These are phyloP conservation scores for Agastache rugosa DNA, from an alignment of 257 asterid genomes.

Conservation along the genomic window DNA sequence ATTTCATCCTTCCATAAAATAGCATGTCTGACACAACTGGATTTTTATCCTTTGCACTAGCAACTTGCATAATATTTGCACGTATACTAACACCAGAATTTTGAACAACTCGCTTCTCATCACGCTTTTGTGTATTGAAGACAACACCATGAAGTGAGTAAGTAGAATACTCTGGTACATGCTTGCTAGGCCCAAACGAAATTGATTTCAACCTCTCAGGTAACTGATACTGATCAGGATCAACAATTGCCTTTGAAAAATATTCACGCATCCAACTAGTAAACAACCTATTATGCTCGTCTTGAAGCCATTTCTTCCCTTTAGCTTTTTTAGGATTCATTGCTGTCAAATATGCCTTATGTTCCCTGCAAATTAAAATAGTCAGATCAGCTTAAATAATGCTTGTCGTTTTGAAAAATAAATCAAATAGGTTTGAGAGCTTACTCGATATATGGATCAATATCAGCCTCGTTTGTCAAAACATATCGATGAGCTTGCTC, in stretches of 20 bases:
- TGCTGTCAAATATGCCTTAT: not conserved
- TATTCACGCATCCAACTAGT: too few relatives aligned
- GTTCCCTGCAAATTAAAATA: not conserved
- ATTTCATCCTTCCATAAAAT: not conserved
- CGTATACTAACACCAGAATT: not conserved
- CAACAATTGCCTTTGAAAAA: not conserved
- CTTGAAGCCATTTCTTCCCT: too few relatives aligned
- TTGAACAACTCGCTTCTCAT: not conserved
- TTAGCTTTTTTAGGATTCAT: not conserved
- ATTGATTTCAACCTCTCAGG: not conserved
- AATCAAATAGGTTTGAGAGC: not conserved
- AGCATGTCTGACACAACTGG: not conserved
- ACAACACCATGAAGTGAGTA: not conserved
- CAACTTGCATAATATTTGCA: not conserved
- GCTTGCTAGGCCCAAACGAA: not conserved
- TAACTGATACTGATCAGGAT: too few relatives aligned
- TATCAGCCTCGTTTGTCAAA: not conserved
- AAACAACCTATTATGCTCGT: too few relatives aligned
- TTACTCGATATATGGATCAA: not conserved
- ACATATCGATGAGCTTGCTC: not conserved
- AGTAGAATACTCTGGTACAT: not conserved
- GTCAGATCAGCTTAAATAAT: too few relatives aligned
- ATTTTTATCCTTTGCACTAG: not conserved
- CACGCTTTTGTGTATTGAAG: not conserved
- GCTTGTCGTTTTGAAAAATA: too few relatives aligned